Evolutionary conservation across 1,139 yeast species (phyloP).

Genomic region (Saccharomyces hybrid): DNA sequence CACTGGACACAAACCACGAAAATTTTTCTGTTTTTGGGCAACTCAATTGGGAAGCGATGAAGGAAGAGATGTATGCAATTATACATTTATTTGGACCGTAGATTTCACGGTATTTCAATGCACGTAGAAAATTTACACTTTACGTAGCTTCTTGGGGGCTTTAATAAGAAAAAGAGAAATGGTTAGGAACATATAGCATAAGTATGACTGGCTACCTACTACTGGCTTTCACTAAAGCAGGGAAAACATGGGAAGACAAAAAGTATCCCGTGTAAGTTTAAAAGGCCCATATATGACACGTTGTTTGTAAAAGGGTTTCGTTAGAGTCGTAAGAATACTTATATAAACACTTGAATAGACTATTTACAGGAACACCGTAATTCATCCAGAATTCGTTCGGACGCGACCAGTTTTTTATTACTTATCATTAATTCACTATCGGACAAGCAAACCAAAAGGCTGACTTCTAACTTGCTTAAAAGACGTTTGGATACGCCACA

Average conservation of each 20-base stretch:
- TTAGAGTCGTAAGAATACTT: too few relatives aligned
- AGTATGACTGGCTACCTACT: too few relatives aligned
- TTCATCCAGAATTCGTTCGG: constrained; percentile 11
- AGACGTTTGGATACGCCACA: constrained; percentile 44
- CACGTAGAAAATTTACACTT: not conserved
- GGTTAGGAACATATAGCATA: too few relatives aligned
- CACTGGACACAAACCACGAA: not conserved
- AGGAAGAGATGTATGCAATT: not conserved
- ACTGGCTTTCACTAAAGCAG: too few relatives aligned
- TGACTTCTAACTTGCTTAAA: constrained; percentile 41
- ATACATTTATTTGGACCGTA: not conserved
- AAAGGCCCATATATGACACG: too few relatives aligned
- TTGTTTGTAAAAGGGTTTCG: too few relatives aligned
- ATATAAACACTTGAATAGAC: not conserved
- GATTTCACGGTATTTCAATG: not conserved
- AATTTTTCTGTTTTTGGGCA: not conserved
- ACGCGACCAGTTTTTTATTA: constrained; percentile 13
- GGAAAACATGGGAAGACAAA: too few relatives aligned
- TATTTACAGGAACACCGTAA: constrained; percentile 3
- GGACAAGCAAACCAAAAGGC: constrained; percentile 33
- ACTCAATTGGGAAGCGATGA: not conserved
- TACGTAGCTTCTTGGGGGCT: not conserved
- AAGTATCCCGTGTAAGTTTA: too few relatives aligned
- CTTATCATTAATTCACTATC: constrained; percentile 20
- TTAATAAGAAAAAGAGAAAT: not conserved